A percentile compares a stretch with the other conserved stretches of the same genome.
Conservation (phyloP, 441 rosid species). For the Sinapis alba region DNA sequence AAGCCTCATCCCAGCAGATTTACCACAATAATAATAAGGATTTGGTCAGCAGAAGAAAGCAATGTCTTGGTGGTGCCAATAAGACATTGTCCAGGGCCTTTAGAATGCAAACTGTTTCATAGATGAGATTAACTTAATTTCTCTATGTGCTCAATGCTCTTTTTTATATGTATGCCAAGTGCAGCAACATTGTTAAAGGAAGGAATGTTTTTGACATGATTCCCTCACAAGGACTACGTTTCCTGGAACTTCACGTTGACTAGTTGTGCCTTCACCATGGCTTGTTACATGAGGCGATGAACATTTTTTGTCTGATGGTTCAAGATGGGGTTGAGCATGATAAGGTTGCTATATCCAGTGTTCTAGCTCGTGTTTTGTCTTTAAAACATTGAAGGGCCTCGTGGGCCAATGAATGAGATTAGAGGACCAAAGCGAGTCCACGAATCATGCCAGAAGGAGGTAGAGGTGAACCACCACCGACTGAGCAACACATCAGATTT, state of each 20-base stretch:
- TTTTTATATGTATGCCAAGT: slow-evolving; percentile 85
- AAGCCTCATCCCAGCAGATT: slow-evolving; percentile 15
- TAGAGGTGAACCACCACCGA: too few relatives aligned
- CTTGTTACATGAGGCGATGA: slow-evolving; percentile 52
- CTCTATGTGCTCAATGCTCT: slow-evolving; percentile 65
- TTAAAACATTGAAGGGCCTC: slow-evolving; percentile 28
- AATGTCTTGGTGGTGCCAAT: not conserved
- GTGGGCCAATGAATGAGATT: too few relatives aligned
- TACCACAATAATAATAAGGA: not conserved
- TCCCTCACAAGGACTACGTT: slow-evolving; percentile 51
- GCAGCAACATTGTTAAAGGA: slow-evolving; percentile 80
- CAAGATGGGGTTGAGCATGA: slow-evolving; percentile 57
- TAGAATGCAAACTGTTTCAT: not conserved
- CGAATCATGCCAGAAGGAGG: too few relatives aligned
- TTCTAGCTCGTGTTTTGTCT: slow-evolving; percentile 54
- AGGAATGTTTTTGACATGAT: slow-evolving; percentile 66
- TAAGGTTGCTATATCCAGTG: slow-evolving; percentile 68
- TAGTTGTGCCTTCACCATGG: slow-evolving; percentile 61
- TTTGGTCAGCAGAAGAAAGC: slow-evolving; percentile 1
- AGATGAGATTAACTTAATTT: not conserved
- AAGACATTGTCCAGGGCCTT: not conserved
- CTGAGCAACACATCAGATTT: not conserved
- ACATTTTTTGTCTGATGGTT: slow-evolving; percentile 55
- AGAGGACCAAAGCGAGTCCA: too few relatives aligned
- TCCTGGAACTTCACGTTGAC: slow-evolving; percentile 83